Base-by-base conservation (phyloP, 2,329 filamentous ascomycete species). In the Aspergillus calidoustus region DNA sequence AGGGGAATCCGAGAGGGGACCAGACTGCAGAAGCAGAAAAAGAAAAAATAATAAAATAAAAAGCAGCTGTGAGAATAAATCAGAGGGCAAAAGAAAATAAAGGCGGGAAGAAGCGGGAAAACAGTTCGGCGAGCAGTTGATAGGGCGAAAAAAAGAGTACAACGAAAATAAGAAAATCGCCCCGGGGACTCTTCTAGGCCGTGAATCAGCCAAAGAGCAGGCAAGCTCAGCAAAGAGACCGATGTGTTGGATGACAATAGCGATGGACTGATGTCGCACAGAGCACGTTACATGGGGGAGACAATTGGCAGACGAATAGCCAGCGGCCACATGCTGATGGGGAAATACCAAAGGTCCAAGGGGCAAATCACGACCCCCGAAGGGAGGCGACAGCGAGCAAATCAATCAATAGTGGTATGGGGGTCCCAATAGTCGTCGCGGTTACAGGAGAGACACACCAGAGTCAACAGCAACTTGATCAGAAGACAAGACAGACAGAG, bases 1-100 rank as follows among this genome's bases (percentile, higher is more conserved):
- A 76, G 72, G 66, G 71, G 69, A 73, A 61, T 69, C 74, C 72
- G 67, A 74, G 73, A 74, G 70, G 71, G 66, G 67, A 71, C 70
- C 71, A 58, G 65, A 50, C 66, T 62, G 64, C 68, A 64, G 60
- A 62, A 65, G 19, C 30, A 68, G 62, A 66, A 69, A 66, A 64
- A 54, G 66, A 68, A 38, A 60, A 57, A 19, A 19, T n/a, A 59
- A 48, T 44, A 51, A 54, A 57, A 54, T 48, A 50, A 22, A 61
- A 50, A 57, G 46, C 48, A 41, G 34, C 7, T 11, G 31, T 55
- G 50, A 61, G 54, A 41, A 41, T 15, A 4, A 15, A 59, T 56
- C 49, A 54, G 34, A 53, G 57, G 43, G 54, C 6, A 48, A 59
- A 60, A 56, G 46, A 56, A 54, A 62, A 54, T 51, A 60, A 54